Base-by-base conservation (phyloP, 2,329 filamentous ascomycete species). In the Paecilomyces variotii region DNA sequence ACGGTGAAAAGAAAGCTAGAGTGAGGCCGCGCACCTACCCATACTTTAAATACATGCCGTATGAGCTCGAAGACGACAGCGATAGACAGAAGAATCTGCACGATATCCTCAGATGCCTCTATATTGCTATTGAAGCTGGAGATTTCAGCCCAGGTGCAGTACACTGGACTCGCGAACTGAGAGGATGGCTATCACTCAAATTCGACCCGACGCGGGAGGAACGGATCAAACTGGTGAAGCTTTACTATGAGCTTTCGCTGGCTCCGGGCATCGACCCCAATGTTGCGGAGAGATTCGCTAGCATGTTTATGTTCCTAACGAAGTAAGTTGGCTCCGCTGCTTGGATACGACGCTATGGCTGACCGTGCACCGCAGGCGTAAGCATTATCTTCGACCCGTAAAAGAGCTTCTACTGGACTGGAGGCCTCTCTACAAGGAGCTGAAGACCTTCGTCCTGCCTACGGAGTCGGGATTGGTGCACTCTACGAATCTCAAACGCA, bases 101-200 rank as follows among this genome's bases (percentile, higher is more conserved):
- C 53, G 90, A 91, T 71, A 97, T 97, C 67, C 82, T 97, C 65
- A 94, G 92, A 73, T 90, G 96, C 70, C 87, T 99, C 30, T 97
- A 96, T 73, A 90, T 97, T 66, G 85, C 93, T 59, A 82, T 99
- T 63, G 88, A 91, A 71, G 88, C 94, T 2, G 91, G 96, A 64
- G 94, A 99, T 75, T 97, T 97, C 75, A 87, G 89, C 26, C 90
- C 93, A 0, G 94, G 94, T 34, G 94, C 93, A 28, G 82, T 96
- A 61, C 93, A 99, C 76, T 99, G 94, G 94, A 97, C 94, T 14
- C 87, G 93, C 65, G 94, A 99, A 82, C 87, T 99, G 54, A 86
- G 92, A 70, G 90, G 89, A 75, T 99, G 95, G 94, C 82, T 99
- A 64, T 89, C 88, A 57, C 85, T 99, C 75, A 99, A 99, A 80